phyloP scores from a whole-genome alignment of 2,329 filamentous ascomycete species.

The Cercospora janseana region DNA sequence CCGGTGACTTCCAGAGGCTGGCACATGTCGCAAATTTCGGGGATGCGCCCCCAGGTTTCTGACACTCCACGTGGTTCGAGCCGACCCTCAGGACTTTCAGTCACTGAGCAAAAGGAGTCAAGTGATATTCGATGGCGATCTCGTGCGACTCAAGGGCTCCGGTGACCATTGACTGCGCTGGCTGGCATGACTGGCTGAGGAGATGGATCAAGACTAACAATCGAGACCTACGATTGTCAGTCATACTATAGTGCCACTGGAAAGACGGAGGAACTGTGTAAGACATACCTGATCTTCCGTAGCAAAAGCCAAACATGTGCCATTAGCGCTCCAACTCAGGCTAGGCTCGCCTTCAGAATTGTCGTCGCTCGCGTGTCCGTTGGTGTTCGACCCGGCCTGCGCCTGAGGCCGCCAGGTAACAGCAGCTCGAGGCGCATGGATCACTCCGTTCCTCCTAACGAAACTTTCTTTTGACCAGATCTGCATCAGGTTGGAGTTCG shows the following conservation, averaged over 20 bases:
- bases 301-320: slow-evolving; percentile 52
- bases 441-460: slow-evolving; percentile 20
- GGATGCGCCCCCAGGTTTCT: background rate
- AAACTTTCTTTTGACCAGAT: slow-evolving; percentile 42
- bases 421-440: slow-evolving; percentile 21
- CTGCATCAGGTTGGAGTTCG: slow-evolving; percentile 44
- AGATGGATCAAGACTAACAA: slow-evolving; percentile 1
- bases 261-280: background rate
- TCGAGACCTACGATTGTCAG: slow-evolving; percentile 4
- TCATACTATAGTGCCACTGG: background rate
- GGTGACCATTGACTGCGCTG: slow-evolving; percentile 3
- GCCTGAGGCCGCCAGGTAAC: slow-evolving; percentile 32
- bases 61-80: too few relatives aligned
- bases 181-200: background rate
- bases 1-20: slow-evolving; percentile 29
- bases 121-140: background rate
- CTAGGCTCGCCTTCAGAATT: slow-evolving; percentile 31
- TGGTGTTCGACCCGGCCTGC: background rate
- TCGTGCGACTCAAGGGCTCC: background rate
- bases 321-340: slow-evolving; percentile 54
- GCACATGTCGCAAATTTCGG: background rate
- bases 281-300: slow-evolving; percentile 45
- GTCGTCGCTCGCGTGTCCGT: slow-evolving; percentile 3
- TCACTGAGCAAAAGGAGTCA: too few relatives aligned
- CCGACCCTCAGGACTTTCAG: too few relatives aligned